Evolutionary conservation across 768 basidiomycete genomes (phyloP).

Genomic region (Rubroboletus pulcherrimus): DNA sequence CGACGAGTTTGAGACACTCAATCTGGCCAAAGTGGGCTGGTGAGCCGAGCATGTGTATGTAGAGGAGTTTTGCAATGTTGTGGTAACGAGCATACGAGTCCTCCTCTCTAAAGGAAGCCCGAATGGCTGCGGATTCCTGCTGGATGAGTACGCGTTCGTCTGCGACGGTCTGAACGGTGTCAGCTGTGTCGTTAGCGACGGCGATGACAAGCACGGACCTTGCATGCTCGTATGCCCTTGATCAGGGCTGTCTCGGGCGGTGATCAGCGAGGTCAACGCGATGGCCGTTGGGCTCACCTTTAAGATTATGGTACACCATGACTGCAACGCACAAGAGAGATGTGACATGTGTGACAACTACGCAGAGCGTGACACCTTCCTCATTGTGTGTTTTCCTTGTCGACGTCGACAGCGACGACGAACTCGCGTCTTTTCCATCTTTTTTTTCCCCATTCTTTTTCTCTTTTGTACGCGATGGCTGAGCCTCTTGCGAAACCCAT

Average conservation of each 20-base stretch:
- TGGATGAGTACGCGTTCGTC: slow-evolving; percentile 97
- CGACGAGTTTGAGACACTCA: slow-evolving; percentile 92
- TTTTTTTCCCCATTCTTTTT: neutral
- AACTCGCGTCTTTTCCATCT: slow-evolving; percentile 2
- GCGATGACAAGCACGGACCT: slow-evolving; percentile 48
- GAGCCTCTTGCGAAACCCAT: slow-evolving; percentile 27
- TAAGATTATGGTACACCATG: slow-evolving; percentile 86
- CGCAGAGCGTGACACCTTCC: slow-evolving; percentile 15
- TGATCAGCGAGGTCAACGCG: slow-evolving; percentile 18
- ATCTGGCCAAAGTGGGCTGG: slow-evolving; percentile 99
- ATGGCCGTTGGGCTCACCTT: slow-evolving; percentile 46
- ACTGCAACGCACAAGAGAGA: slow-evolving; percentile 7
- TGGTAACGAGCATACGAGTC: slow-evolving; percentile 94
- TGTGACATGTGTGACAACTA: slow-evolving; percentile 25
- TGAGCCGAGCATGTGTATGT: slow-evolving; percentile 98
- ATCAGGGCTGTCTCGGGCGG: slow-evolving; percentile 68
- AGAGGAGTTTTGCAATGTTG: slow-evolving; percentile 96
- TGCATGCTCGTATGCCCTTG: slow-evolving; percentile 97
- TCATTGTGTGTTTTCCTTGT: slow-evolving; percentile 11
- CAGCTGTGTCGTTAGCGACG: slow-evolving; percentile 13
- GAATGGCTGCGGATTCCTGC: slow-evolving; percentile 95
- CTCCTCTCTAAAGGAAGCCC: slow-evolving; percentile 95
- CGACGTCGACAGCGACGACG: slow-evolving; percentile 23
- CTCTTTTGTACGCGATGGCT: slow-evolving; percentile 15
- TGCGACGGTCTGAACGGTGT: slow-evolving; percentile 75